Base-by-base conservation (phyloP, 148 eudicot species). In the Rhododendron ferrugineum region DNA sequence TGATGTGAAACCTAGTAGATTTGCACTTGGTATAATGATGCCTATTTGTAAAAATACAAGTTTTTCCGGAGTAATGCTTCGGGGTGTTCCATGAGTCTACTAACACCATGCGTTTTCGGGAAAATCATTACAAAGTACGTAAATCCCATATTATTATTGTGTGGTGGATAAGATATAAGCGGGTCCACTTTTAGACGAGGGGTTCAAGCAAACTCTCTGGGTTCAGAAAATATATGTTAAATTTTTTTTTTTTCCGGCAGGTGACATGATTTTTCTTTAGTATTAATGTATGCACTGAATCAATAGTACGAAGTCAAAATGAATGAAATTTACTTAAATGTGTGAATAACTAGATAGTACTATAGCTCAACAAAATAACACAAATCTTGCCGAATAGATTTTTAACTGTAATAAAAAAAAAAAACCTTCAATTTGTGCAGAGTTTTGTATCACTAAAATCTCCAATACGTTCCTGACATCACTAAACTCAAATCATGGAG, bases 1-100 rank as follows among this genome's bases (percentile, higher is more conserved):
- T 68, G 32, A 58, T 58, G 74, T 60, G 84, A 52, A 81, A 34
- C 32, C 73, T 37, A 36, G 6, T 60, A 82, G 84, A 58, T 47
- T 36, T 64, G 36, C 84, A 62, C 75, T 82, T 40, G 84, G 66
- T 26, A 52, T 52, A 37, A 62, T n/a, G 75, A 37, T 62, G 52
- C 50, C 54, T 54, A 64, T 18, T 54, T 50, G 14, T 54, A 16
- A 0, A 16, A 16, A 54, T 3, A 54, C 10, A 11, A 54, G 60
- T 54, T 22, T 22, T 54, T 54, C 60, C 2, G 60, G 22, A 16
- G 22, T 54, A 54, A 15, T 23, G 11, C 28, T 20, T 58, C 0
- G 6, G 64, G 64, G 60, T 56, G 23, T 56, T 18, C 18, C 60
- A 56, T 56, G 20, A 56, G 1, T 4, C 22, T 56, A 15, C 23